Evolutionary conservation across 768 basidiomycete genomes (phyloP), one percentile per base, ranked within the genome.

Genomic region (Xerocomellus intermedius): DNA sequence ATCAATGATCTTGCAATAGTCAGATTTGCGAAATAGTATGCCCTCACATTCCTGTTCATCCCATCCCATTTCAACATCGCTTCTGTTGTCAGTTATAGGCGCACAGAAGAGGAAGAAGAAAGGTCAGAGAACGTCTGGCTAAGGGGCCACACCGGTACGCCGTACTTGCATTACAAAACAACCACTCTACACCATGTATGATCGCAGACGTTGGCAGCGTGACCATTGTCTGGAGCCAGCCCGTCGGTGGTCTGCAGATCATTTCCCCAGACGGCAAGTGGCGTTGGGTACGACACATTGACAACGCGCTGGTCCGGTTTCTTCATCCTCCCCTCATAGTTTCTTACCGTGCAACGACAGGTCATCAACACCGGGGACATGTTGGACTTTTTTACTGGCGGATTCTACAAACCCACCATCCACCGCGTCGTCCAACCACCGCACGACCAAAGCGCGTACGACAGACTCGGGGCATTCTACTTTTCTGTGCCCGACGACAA

Each of bases 11-110:
- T 10, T 39, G 28, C 24, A 39, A 39, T 49, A 85, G 83, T 80
- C 10, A 74, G 83, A 32, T 84, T 81, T 67, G 82, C 85, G 82
- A 84, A 85, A 70, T 86, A 86, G 83, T 82, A 54, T 39, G 78
- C 35, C 8, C 7, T 19, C 8, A 5, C 13, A 19, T 37, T n/a
- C 19, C 12, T 22, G 8, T n/a, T n/a, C n/a, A 28, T 37, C 13
- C 22, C 4, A 14, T 32, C 39, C 1, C 5, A 8, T 28, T 21
- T 24, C 22, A 39, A 46, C 10, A 17, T 16, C 8, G 10, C 6
- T 24, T 41, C 17, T 30, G 13, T 48, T 21, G 4, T 36, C 46
- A 83, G 81, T 60, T 80, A 79, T 56, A 81, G 80, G 5, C 75
- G 81, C 19, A 72, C 74, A 8, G 61, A 72, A 43, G 78, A 78